Conservation (phyloP, 768 basidiomycete species). For the Gymnopilus junonius region DNA sequence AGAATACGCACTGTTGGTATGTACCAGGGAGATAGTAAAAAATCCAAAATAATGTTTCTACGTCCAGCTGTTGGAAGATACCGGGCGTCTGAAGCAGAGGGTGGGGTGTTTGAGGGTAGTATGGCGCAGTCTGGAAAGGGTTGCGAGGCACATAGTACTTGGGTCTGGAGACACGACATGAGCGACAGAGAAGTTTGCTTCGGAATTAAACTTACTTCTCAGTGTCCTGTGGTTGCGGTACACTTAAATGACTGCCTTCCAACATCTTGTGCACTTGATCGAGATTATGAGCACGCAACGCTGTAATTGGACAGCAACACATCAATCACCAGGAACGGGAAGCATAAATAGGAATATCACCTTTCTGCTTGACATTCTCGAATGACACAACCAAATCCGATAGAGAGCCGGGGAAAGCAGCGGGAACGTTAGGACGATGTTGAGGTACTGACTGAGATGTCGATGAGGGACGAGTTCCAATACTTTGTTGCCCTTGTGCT, state of each 20-base stretch:
- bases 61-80: conserved; percentile 89
- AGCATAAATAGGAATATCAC: conserved; percentile 40
- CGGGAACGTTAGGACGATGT: conserved; percentile 36
- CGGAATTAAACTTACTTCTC: conserved; percentile 70
- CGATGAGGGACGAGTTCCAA: conserved; percentile 57
- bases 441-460: conserved; percentile 48
- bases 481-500: conserved; percentile 40
- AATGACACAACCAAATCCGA: conserved; percentile 94
- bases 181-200: conserved; percentile 4
- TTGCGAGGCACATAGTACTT: conserved; percentile 96
- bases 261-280: conserved; percentile 92
- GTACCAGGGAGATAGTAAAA: conserved; percentile 98
- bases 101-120: conserved; percentile 92
- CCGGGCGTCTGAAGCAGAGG: conserved; percentile 80
- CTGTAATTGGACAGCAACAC: conserved; percentile 43
- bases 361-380: conserved; percentile 96
- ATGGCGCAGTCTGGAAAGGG: conserved; percentile 87
- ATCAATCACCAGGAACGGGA: background rate
- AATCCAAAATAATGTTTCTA: conserved; percentile 97
- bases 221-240: conserved; percentile 92
- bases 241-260: conserved; percentile 86
- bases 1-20: conserved; percentile 85
- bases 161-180: conserved; percentile 57
- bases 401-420: conserved; percentile 80
- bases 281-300: conserved; percentile 85